Evolutionary conservation across 805 yeast genomes (phyloP).

Genomic region (Wickerhamiella cacticola): DNA sequence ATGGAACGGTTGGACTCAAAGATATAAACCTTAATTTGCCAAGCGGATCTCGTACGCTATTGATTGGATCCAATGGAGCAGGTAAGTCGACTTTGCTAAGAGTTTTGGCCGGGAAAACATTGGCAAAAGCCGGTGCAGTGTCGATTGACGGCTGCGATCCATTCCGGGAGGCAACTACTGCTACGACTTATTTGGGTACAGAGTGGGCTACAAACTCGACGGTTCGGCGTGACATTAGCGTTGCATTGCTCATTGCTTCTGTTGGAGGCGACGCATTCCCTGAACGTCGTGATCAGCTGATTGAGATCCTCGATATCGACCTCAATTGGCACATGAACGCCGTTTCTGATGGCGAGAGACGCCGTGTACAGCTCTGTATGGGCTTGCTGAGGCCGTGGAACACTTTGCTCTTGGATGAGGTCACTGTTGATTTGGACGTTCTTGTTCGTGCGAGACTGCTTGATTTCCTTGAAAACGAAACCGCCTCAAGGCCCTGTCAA

Average conservation of each 20-base stretch:
- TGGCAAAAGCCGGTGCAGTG: conserved; percentile 61
- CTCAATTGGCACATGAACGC: conserved; percentile 84
- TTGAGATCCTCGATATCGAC: conserved; percentile 74
- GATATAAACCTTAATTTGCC: conserved; percentile 51
- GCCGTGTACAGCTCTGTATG: conserved; percentile 90
- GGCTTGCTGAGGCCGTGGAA: conserved; percentile 88
- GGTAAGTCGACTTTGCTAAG: conserved; percentile 85
- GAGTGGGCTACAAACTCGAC: conserved; percentile 94
- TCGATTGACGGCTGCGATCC: conserved; percentile 79
- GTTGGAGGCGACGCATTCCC: conserved; percentile 69
- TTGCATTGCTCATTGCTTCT: conserved; percentile 59
- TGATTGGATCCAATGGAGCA: conserved; percentile 94
- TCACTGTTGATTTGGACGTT: conserved; percentile 92
- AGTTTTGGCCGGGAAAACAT: conserved; percentile 81
- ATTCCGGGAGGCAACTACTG: conserved; percentile 45
- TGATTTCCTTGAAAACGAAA: conserved; percentile 60
- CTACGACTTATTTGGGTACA: conserved; percentile 74
- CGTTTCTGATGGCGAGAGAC: conserved; percentile 87
- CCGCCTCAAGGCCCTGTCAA: conserved; percentile 53
- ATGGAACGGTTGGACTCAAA: conserved; percentile 51
- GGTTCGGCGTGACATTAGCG: conserved; percentile 85
- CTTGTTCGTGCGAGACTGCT: conserved; percentile 69
- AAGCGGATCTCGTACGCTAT: conserved; percentile 60
- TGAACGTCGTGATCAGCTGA: conserved; percentile 64
- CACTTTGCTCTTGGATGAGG: conserved; percentile 80